phyloP scores from a whole-genome alignment of 495 filamentous ascomycete species.

The Aspergillus cavernicola region DNA sequence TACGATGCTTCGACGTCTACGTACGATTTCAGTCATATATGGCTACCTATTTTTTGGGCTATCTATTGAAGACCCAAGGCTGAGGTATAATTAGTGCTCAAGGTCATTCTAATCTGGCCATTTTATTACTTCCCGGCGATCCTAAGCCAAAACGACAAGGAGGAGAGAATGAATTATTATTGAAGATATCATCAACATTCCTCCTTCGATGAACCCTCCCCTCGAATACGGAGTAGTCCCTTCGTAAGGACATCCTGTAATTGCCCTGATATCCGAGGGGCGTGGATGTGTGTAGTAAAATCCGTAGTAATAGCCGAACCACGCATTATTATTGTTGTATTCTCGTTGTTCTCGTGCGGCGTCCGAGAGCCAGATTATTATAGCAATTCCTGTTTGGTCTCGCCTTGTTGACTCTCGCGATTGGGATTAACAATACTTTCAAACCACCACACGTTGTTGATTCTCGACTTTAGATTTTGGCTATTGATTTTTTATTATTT shows the following conservation, averaged over 20 bases:
- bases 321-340: not conserved
- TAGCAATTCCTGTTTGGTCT: conserved; percentile 1
- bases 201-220: not conserved
- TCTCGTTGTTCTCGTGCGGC: not conserved
- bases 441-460: not conserved
- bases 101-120: not conserved
- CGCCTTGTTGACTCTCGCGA: not conserved
- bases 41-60: not conserved
- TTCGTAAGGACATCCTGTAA: not conserved
- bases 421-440: not conserved
- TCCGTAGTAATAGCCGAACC: conserved; percentile 12
- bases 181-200: conserved; percentile 7
- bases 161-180: not conserved
- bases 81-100: not conserved
- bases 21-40: not conserved
- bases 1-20: not conserved
- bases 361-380: not conserved
- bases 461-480: not conserved
- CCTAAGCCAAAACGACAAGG: not conserved
- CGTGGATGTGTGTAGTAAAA: conserved; percentile 4
- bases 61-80: not conserved
- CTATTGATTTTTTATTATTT: not conserved
- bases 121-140: conserved; percentile 1
- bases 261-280: not conserved
- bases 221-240: not conserved